A percentile compares a stretch with the other conserved stretches of the same genome.
phyloP scores from a whole-genome alignment of 1,139 yeast species.

The Scheffersomyces segobiensis region DNA sequence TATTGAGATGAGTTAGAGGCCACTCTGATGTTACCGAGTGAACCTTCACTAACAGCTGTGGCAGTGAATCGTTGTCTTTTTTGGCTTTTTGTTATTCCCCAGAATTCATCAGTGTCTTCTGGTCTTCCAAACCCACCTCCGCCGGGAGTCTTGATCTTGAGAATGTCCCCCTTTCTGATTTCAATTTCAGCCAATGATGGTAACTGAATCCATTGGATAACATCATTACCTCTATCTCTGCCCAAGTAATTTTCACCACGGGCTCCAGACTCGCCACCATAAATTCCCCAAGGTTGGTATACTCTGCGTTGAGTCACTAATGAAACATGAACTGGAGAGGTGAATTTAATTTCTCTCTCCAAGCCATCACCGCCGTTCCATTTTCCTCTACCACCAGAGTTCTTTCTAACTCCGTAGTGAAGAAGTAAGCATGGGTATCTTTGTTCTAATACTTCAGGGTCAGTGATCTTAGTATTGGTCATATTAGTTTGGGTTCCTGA shows the following conservation, averaged over 20 bases:
- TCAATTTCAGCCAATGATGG: slow-evolving; percentile 22
- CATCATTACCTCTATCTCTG: slow-evolving; percentile 22
- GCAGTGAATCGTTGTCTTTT: not conserved
- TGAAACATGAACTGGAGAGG: slow-evolving; percentile 18
- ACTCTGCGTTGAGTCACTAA: slow-evolving; percentile 24
- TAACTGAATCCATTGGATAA: slow-evolving; percentile 21
- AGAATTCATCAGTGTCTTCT: not conserved
- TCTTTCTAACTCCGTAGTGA: slow-evolving; percentile 30
- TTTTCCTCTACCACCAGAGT: slow-evolving; percentile 38
- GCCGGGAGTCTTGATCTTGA: slow-evolving; percentile 51
- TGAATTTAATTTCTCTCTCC: slow-evolving; percentile 21
- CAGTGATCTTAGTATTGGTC: slow-evolving; percentile 46
- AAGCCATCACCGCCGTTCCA: slow-evolving; percentile 35
- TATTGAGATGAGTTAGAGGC: not conserved
- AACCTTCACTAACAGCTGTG: not conserved
- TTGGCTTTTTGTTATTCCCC: not conserved
- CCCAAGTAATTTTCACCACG: slow-evolving; percentile 63
- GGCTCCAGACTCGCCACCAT: slow-evolving; percentile 39
- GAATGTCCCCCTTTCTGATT: slow-evolving; percentile 38
- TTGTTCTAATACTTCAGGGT: slow-evolving; percentile 39
- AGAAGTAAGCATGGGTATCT: slow-evolving; percentile 35
- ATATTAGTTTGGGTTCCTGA: slow-evolving; percentile 48
- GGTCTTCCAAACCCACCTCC: slow-evolving; percentile 53
- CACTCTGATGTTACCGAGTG: not conserved
- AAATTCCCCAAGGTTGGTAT: slow-evolving; percentile 20